Evolutionary conservation across 805 yeast genomes (phyloP).

Genomic region (Brettanomyces naardenensis): DNA sequence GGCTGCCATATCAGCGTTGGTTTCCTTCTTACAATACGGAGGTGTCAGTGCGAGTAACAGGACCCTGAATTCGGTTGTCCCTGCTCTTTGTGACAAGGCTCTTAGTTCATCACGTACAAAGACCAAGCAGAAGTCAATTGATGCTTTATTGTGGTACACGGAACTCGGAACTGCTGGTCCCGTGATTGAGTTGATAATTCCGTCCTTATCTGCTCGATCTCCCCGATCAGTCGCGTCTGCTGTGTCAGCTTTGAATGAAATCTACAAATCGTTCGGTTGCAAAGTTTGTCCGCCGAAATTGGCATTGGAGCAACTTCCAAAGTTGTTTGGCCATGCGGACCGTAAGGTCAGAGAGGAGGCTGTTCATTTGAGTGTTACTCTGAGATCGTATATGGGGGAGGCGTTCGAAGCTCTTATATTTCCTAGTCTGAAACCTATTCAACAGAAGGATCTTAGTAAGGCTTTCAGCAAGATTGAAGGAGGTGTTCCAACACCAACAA

Average conservation of each 20-base stretch:
- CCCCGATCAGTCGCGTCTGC: conserved; percentile 78
- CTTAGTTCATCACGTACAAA: conserved; percentile 66
- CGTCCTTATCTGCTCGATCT: conserved; percentile 50
- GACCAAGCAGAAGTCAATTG: conserved; percentile 59
- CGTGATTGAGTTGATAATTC: conserved; percentile 58
- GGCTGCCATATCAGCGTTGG: conserved; percentile 54
- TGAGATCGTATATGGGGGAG: conserved; percentile 69
- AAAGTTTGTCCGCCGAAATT: conserved; percentile 48
- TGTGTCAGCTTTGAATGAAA: conserved; percentile 44
- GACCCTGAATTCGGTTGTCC: conserved; percentile 35
- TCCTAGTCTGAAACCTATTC: conserved; percentile 79
- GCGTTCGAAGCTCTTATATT: conserved; percentile 51
- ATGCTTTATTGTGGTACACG: conserved; percentile 51
- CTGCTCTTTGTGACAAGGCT: conserved; percentile 72
- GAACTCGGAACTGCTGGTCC: conserved; percentile 63
- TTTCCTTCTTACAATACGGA: conserved; percentile 48
- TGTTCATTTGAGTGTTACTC: conserved; percentile 53
- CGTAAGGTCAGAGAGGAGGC: conserved; percentile 78
- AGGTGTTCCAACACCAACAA: conserved; percentile 39
- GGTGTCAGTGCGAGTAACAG: conserved; percentile 35
- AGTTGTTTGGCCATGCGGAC: conserved; percentile 79
- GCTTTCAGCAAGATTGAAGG: conserved; percentile 48
- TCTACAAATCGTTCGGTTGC: conserved; percentile 59
- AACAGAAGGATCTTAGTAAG: conserved; percentile 72
- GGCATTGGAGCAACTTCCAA: conserved; percentile 50